These are phyloP conservation scores for Lavandula angustifolia DNA, from an alignment of 257 asterid genomes.

Conservation along the genomic window DNA sequence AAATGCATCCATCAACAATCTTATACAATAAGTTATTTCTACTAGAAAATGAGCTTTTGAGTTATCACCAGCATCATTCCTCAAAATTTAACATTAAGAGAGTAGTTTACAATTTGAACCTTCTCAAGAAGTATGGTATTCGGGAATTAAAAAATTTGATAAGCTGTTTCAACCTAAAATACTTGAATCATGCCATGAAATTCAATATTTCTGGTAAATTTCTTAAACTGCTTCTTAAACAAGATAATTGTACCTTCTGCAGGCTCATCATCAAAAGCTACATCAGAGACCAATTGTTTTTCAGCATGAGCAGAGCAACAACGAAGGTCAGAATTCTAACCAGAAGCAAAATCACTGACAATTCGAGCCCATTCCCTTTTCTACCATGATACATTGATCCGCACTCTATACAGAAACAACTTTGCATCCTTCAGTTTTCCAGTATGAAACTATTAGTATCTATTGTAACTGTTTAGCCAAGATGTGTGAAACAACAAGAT, in stretches of 20 bases:
- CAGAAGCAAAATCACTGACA: constrained; percentile 19
- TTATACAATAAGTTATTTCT: constrained; percentile 12
- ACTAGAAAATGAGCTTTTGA: constrained; percentile 14
- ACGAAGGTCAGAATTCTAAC: constrained; percentile 6
- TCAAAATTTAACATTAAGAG: constrained; percentile 14
- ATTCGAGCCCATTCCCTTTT: constrained; percentile 4
- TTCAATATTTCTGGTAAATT: background rate
- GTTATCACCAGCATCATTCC: constrained; percentile 10
- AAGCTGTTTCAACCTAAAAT: constrained; percentile 5
- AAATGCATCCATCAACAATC: background rate
- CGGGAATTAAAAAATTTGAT: background rate
- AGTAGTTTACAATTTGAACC: constrained; percentile 6
- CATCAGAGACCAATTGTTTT: constrained; percentile 23
- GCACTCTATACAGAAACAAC: constrained; percentile 7
- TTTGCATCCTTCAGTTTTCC: background rate
- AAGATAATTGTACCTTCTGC: constrained; percentile 32
- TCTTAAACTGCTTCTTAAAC: constrained; percentile 16
- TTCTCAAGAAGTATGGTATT: background rate
- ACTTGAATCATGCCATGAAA: constrained; percentile 14
- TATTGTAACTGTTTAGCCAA: constrained; percentile 25
- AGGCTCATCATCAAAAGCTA: constrained; percentile 19
- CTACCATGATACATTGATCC: constrained; percentile 15
- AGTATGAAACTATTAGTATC: constrained; percentile 16
- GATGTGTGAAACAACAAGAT: constrained; percentile 20
- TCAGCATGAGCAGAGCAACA: constrained; percentile 10